Evolutionary conservation across 1,139 yeast species (phyloP).

Genomic region (Suhomyces bolitotheri): DNA sequence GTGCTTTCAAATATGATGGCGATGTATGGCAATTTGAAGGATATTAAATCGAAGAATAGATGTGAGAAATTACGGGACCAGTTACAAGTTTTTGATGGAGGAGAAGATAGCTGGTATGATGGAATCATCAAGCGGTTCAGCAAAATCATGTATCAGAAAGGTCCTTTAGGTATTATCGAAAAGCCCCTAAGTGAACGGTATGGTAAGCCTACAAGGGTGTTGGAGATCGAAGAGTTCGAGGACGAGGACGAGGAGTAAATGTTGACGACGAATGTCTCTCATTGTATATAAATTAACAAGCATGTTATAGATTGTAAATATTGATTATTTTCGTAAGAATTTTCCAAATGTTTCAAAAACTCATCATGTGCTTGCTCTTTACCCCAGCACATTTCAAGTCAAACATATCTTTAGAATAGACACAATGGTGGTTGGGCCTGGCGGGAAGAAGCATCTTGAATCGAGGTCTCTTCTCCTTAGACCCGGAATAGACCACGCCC

Average conservation of each 20-base stretch:
- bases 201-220: constrained; percentile 35
- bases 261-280: not conserved
- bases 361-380: constrained; percentile 2
- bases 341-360: not conserved
- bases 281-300: not conserved
- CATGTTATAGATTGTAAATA: too few relatives aligned
- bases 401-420: constrained; percentile 2
- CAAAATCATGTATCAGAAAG: constrained; percentile 41
- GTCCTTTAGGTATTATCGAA: constrained; percentile 47
- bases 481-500: constrained; percentile 1
- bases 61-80: constrained; percentile 30
- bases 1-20: constrained; percentile 33
- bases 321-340: too few relatives aligned
- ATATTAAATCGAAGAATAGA: constrained; percentile 26
- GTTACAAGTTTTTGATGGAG: constrained; percentile 23
- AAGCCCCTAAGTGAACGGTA: constrained; percentile 43
- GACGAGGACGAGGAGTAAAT: constrained; percentile 40
- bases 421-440: constrained; percentile 9
- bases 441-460: constrained; percentile 2
- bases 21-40: constrained; percentile 35
- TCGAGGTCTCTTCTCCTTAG: constrained; percentile 1
- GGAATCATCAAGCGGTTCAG: constrained; percentile 36
- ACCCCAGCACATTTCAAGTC: constrained; percentile 8
- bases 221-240: constrained; percentile 46
- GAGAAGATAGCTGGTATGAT: constrained; percentile 36